Evolutionary conservation across 208 protist species (phyloP).

Genomic region (Acanthamoeba polyphaga): DNA sequence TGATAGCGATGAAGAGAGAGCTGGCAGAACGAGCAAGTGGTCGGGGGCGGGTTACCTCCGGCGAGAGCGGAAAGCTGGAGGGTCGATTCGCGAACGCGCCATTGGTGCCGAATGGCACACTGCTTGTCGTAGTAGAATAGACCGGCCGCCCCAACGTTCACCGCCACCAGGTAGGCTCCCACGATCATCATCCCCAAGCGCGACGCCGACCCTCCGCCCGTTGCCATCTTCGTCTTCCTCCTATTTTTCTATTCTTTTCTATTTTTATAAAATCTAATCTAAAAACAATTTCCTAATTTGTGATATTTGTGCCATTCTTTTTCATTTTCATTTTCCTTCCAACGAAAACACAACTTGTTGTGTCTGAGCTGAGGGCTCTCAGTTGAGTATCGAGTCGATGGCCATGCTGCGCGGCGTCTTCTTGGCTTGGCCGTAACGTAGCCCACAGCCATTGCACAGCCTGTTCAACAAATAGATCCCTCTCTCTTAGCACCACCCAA

Average conservation of each 20-base stretch:
- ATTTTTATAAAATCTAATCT: neutral
- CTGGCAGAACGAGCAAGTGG: neutral
- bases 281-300: neutral
- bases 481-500: no score
- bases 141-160: constrained; percentile 73
- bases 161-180: constrained; percentile 2
- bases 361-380: neutral
- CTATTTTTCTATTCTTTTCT: neutral
- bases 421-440: constrained; percentile 48
- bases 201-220: neutral
- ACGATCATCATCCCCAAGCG: neutral
- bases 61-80: constrained; percentile 76
- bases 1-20: no score
- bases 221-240: neutral
- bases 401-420: neutral
- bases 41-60: neutral
- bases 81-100: constrained; percentile 78
- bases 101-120: constrained; percentile 78
- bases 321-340: neutral
- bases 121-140: constrained; percentile 84
- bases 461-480: no score
- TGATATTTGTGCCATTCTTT: neutral
- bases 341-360: no score
- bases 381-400: neutral
- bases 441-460: constrained; percentile 21